Conservation (phyloP, 805 yeast genomes). For the Lipomyces orientalis region DNA sequence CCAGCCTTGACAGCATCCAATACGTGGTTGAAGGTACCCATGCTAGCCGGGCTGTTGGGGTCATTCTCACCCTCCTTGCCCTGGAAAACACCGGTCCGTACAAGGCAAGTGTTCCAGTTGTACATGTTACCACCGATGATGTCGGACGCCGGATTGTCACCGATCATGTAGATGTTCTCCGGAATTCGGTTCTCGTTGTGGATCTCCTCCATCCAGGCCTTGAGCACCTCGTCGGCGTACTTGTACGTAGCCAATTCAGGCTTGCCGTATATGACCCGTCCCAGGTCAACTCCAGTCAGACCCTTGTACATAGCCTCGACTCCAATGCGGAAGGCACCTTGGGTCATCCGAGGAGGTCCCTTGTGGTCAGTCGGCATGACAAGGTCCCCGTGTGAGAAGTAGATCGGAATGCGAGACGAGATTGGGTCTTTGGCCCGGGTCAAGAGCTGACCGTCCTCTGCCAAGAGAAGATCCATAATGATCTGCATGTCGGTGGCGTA, state of each 20-base stretch:
- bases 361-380: constrained; percentile 91
- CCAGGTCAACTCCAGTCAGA: constrained; percentile 80
- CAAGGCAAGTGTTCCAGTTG: constrained; percentile 86
- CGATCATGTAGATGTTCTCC: constrained; percentile 84
- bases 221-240: constrained; percentile 78
- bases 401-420: constrained; percentile 13
- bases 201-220: constrained; percentile 78
- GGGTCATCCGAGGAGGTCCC: constrained; percentile 76
- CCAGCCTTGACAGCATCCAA: constrained; percentile 80
- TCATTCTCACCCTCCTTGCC: constrained; percentile 54
- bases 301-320: constrained; percentile 84
- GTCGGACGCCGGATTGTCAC: constrained; percentile 89
- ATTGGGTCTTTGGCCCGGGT: constrained; percentile 60
- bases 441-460: constrained; percentile 83
- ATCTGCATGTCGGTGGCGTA: constrained; percentile 95
- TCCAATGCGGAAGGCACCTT: constrained; percentile 92
- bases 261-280: constrained; percentile 84
- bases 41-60: constrained; percentile 62
- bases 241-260: constrained; percentile 87
- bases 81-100: constrained; percentile 85
- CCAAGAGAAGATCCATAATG: constrained; percentile 76
- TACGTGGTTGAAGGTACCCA: constrained; percentile 72
- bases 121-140: constrained; percentile 86
- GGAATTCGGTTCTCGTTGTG: constrained; percentile 74
- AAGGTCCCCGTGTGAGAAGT: constrained; percentile 90